Evolutionary conservation across 2,329 filamentous ascomycete genomes (phyloP).

Genomic region (Calonectria pauciramosa): DNA sequence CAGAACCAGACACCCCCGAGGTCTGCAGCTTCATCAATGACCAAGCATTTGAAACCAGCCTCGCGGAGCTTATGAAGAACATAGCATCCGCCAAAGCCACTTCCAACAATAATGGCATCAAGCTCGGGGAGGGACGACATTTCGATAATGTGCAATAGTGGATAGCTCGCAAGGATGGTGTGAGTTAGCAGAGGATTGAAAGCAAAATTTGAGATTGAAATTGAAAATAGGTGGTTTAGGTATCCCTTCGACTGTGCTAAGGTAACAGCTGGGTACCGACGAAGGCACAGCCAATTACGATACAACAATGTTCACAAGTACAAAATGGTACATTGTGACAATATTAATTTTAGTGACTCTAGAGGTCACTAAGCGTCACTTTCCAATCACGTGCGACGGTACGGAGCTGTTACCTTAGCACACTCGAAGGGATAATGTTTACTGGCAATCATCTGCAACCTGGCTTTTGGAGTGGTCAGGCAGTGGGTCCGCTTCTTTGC

Average conservation of each 20-base stretch:
- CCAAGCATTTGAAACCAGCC: conserved; percentile 60
- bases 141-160: neutral
- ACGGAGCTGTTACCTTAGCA: too few relatives aligned
- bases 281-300: too few relatives aligned
- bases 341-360: too few relatives aligned
- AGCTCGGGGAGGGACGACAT: neutral
- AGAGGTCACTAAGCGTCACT: too few relatives aligned
- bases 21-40: conserved; percentile 70
- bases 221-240: neutral
- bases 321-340: too few relatives aligned
- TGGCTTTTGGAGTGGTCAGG: too few relatives aligned
- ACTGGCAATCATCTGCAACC: neutral
- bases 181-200: neutral
- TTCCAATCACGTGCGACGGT: too few relatives aligned
- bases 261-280: too few relatives aligned
- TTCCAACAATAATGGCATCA: conserved; percentile 11
- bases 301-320: too few relatives aligned
- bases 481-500: neutral
- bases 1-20: conserved; percentile 52
- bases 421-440: neutral
- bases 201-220: neutral
- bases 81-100: conserved; percentile 8
- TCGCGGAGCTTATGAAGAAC: neutral
- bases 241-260: too few relatives aligned
- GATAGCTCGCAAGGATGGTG: neutral